These are phyloP conservation scores for Trichaptum fuscoviolaceum DNA, from an alignment of 768 basidiomycete genomes.

Conservation along the genomic window DNA sequence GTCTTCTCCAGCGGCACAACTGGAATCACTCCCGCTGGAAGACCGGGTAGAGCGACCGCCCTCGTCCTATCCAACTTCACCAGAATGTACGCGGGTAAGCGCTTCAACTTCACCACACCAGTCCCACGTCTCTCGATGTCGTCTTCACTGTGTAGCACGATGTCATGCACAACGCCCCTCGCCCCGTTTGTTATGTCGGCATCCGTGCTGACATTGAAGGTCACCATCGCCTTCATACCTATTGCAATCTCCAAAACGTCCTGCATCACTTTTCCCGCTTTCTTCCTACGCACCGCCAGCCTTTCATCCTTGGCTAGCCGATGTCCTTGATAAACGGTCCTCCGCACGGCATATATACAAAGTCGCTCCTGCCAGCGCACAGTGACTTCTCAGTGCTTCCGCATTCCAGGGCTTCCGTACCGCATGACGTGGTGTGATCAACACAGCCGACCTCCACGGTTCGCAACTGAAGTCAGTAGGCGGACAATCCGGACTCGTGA, in stretches of 20 bases:
- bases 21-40: conserved; percentile 19
- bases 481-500: conserved; percentile 13
- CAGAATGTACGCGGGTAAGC: conserved; percentile 27
- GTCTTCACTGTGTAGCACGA: conserved; percentile 30
- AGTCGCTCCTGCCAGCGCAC: conserved; percentile 11
- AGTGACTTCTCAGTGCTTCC: conserved; percentile 17
- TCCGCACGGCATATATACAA: conserved; percentile 23
- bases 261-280: conserved; percentile 15
- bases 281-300: conserved; percentile 9
- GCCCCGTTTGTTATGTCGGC: conserved; percentile 36
- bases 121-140: conserved; percentile 7
- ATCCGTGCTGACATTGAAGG: conserved; percentile 31
- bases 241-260: conserved; percentile 24
- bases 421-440: conserved; percentile 28
- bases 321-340: conserved; percentile 16
- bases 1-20: conserved; percentile 11
- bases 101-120: conserved; percentile 17
- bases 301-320: conserved; percentile 7
- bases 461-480: conserved; percentile 14
- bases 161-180: conserved; percentile 27
- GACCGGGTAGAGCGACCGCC: conserved; percentile 19
- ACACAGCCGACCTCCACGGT: conserved; percentile 20
- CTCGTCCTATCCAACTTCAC: conserved; percentile 24
- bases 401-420: conserved; percentile 26
- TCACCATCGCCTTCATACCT: conserved; percentile 35